A percentile compares a stretch with the other conserved stretches of the same genome.
Conservation (phyloP, 257 asterid species). For the Solanum bulbocastanum region DNA sequence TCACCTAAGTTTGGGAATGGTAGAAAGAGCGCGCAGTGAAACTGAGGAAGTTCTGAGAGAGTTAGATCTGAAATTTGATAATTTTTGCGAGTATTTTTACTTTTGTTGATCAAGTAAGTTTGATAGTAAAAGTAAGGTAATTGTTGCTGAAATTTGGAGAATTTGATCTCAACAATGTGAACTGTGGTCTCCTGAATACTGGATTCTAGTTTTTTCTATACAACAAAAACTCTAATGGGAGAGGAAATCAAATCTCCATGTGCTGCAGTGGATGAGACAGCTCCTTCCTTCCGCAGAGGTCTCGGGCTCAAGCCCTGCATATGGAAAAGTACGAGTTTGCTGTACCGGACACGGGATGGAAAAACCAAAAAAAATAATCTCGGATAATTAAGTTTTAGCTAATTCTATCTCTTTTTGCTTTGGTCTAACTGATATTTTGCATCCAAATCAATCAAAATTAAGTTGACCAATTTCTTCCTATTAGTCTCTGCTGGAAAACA, state of each 20-base stretch:
- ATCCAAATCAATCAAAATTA: neutral
- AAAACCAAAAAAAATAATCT: no score
- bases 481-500: neutral
- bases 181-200: neutral
- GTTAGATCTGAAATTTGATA: neutral
- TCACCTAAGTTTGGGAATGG: neutral
- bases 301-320: no score
- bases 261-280: no score
- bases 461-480: neutral
- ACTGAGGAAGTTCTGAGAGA: neutral
- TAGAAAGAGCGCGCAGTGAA: neutral
- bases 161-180: neutral
- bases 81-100: neutral
- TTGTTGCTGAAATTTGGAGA: neutral
- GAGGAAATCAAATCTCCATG: no score
- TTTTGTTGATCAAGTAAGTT: neutral
- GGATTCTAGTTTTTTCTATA: neutral
- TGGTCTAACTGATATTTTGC: neutral
- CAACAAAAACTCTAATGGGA: no score
- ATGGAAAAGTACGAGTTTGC: no score
- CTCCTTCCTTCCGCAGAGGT: no score
- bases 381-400: no score
- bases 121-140: neutral
- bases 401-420: neutral
- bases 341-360: no score